phyloP scores from a whole-genome alignment of 2,329 filamentous ascomycete species.

The Pseudocercospora vitis region DNA sequence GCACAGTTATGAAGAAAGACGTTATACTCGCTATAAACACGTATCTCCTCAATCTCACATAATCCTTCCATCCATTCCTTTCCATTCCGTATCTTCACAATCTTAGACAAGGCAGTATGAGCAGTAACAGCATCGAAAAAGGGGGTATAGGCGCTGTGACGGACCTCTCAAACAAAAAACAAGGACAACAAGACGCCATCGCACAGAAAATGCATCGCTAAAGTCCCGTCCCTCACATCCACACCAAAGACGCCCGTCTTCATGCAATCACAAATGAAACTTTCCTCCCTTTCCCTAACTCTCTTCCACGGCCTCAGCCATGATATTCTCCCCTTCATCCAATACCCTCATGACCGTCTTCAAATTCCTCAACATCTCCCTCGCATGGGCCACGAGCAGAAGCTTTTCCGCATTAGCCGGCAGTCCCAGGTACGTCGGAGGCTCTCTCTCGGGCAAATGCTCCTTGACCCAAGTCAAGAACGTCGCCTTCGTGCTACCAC shows the following conservation, averaged over 20 bases:
- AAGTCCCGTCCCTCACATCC: neutral
- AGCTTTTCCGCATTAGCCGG: conserved; percentile 97
- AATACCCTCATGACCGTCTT: conserved; percentile 81
- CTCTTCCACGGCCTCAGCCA: conserved; percentile 46
- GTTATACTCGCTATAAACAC: no score
- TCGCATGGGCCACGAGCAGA: conserved; percentile 82
- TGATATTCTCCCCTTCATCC: conserved; percentile 90
- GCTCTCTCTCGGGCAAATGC: conserved; percentile 82
- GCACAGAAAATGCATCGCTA: neutral
- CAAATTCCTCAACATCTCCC: conserved; percentile 79
- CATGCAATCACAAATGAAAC: conserved; percentile 10
- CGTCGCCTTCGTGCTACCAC: conserved; percentile 76
- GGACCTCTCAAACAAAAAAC: no score
- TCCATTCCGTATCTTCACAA: no score
- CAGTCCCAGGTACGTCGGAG: conserved; percentile 89
- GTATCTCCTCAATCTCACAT: no score
- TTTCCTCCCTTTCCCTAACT: neutral
- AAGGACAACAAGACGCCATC: neutral
- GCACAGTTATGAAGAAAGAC: no score
- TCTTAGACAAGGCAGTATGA: neutral
- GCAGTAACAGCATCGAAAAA: neutral
- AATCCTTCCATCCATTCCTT: no score
- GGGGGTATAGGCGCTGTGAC: conserved; percentile 11
- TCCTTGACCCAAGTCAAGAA: conserved; percentile 90
- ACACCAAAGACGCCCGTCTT: conserved; percentile 1